Evolutionary conservation across 225 moss, liverwort and hornwort genomes (phyloP), one percentile per base, ranked within the genome.

Genomic region (Lunularia cruciata): DNA sequence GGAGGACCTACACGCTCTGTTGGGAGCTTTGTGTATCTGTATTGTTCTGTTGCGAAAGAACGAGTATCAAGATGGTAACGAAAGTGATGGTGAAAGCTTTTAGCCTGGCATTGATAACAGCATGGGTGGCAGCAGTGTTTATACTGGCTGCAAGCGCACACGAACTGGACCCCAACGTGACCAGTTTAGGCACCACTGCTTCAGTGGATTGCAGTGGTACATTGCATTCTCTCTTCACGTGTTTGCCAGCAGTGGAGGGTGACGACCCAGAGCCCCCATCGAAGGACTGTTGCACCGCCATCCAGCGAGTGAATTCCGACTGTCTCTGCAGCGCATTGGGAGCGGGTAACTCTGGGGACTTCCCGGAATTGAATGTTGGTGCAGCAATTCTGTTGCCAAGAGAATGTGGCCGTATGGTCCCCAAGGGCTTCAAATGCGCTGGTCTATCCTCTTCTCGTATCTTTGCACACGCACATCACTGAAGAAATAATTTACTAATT

Each of bases 231-330:
- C 72, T 77, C 20, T 6, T 72, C 51, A 58, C 77, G 18, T 77
- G 77, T 61, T 60, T 72, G 52, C 72, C 66, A 16, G 72, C 77
- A n/a, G 66, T 72, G 6, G 72, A 72, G 38, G 77, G 77, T 67
- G 72, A 72, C 47, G 16, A 72, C 22, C 72, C 72, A 45, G 57
- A 47, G 23, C 51, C 48, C 8, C 72, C 77, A 5, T 37, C 59
- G 2, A 30, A 18, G 23, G 72, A 72, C 11, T 77, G 77, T 42
- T 77, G 77, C 60, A 12, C 13, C 40, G 58, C 72, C 28, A 28
- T 77, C 10, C 47, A 40, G 43, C 47, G 31, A 3, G 33, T 72
- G 40, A 43, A 77, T 42, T 3, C 67, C 14, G 67, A 72, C 59
- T 77, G 77, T 61, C 51, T 77, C 20, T 77, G 72, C 60, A 77